These are phyloP conservation scores for Thelonectria rubi DNA, from an alignment of 2,329 filamentous ascomycete genomes.

Conservation along the genomic window DNA sequence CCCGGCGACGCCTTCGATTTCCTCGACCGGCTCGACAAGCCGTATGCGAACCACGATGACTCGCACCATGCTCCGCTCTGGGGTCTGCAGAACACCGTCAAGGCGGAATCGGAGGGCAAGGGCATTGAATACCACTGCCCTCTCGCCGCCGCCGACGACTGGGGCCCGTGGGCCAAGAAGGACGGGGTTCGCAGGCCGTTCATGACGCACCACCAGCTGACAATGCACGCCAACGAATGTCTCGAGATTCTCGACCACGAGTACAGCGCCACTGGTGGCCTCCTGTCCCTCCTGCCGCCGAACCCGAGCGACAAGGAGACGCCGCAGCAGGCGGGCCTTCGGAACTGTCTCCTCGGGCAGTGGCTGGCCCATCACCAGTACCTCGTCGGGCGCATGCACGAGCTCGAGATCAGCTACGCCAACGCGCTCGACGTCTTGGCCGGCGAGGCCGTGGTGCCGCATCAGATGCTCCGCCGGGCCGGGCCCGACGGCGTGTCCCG, in stretches of 20 bases:
- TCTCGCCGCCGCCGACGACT: constrained; percentile 44
- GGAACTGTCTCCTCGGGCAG: constrained; percentile 65
- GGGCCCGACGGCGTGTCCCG: constrained; percentile 61
- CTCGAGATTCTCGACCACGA: constrained; percentile 69
- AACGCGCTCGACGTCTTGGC: constrained; percentile 60
- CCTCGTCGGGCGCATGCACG: constrained; percentile 63
- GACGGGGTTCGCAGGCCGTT: constrained; percentile 48
- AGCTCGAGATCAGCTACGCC: constrained; percentile 63
- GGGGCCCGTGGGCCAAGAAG: constrained; percentile 28
- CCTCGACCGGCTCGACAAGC: constrained; percentile 58
- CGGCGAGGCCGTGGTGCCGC: constrained; percentile 59
- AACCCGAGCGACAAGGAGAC: constrained; percentile 42
- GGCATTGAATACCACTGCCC: constrained; percentile 59
- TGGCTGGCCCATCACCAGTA: constrained; percentile 64
- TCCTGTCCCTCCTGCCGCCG: constrained; percentile 63
- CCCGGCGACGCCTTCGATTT: constrained; percentile 65
- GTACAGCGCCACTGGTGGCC: constrained; percentile 62
- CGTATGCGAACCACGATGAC: constrained; percentile 60
- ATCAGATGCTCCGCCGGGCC: constrained; percentile 60
- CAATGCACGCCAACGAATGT: constrained; percentile 67
- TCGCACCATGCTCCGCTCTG: constrained; percentile 58
- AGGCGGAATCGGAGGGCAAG: constrained; percentile 51
- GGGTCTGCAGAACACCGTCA: constrained; percentile 57
- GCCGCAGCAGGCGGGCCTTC: constrained; percentile 53
- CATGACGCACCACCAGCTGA: constrained; percentile 58